phyloP scores from a whole-genome alignment of 371 early-diverging fungal genomes.

The Amoeboradix gromovi region DNA sequence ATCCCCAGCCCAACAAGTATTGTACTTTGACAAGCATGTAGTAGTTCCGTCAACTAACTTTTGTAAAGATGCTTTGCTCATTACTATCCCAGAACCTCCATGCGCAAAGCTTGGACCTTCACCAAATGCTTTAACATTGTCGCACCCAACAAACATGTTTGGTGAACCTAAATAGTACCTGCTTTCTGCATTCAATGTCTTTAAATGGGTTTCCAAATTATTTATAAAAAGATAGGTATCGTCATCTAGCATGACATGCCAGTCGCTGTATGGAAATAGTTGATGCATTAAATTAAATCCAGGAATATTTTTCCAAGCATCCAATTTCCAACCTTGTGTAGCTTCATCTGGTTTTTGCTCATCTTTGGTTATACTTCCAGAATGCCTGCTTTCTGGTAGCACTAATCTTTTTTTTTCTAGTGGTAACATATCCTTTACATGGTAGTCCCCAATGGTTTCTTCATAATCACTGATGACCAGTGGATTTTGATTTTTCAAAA shows the following conservation, averaged over 20 bases:
- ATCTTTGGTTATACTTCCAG: not conserved
- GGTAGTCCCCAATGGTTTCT: not conserved
- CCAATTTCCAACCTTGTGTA: conserved; percentile 14
- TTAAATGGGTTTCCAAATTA: conserved; percentile 8
- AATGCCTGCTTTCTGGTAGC: not conserved
- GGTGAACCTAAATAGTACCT: conserved; percentile 13
- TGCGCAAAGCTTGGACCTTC: conserved; percentile 17
- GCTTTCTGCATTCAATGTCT: conserved; percentile 7
- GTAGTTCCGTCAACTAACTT: conserved; percentile 7
- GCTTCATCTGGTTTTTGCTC: conserved; percentile 5
- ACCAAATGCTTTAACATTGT: conserved; percentile 14
- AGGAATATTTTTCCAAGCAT: conserved; percentile 22
- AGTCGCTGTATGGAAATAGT: conserved; percentile 15
- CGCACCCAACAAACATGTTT: conserved; percentile 12
- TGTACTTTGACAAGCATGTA: conserved; percentile 13
- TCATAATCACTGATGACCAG: not conserved
- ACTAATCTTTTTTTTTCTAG: not conserved
- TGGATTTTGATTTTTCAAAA: conserved; percentile 5
- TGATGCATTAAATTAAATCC: conserved; percentile 11
- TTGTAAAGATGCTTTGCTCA: conserved; percentile 13
- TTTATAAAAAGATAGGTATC: conserved; percentile 18
- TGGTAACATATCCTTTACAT: not conserved
- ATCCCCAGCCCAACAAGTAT: conserved; percentile 20
- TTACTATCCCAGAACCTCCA: conserved; percentile 17
- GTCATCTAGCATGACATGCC: conserved; percentile 25